These are phyloP conservation scores for Kuraishia floccosa DNA, from an alignment of 805 yeast genomes.

Conservation along the genomic window DNA sequence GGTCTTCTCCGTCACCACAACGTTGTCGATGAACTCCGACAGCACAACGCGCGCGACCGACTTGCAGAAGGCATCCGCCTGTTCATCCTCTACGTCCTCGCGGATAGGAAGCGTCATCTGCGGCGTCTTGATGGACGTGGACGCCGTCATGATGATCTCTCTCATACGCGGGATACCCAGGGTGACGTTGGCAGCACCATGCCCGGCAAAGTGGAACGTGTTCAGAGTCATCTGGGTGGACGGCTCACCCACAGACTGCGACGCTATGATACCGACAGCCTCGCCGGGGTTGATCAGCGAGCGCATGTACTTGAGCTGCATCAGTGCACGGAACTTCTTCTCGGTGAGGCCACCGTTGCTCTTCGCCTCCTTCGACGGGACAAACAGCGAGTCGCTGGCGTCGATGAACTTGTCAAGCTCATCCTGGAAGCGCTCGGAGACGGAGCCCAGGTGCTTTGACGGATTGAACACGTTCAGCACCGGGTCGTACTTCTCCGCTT, in stretches of 20 bases:
- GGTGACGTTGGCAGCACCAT: slow-evolving; percentile 99
- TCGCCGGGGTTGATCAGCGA: slow-evolving; percentile 95
- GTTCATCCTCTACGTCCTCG: slow-evolving; percentile 68
- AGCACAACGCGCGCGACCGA: slow-evolving; percentile 75
- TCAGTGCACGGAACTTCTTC: slow-evolving; percentile 86
- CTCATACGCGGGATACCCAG: slow-evolving; percentile 99
- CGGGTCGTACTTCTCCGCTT: slow-evolving; percentile 70
- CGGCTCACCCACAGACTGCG: slow-evolving; percentile 98
- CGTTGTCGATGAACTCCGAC: slow-evolving; percentile 81
- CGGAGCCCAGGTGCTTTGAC: slow-evolving; percentile 83
- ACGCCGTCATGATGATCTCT: slow-evolving; percentile 99
- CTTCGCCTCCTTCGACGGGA: slow-evolving; percentile 35
- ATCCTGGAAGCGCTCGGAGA: slow-evolving; percentile 79
- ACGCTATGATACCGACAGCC: slow-evolving; percentile 95
- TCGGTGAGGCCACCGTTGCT: slow-evolving; percentile 41
- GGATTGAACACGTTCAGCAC: slow-evolving; percentile 81
- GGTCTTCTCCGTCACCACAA: slow-evolving; percentile 80
- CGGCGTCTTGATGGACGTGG: slow-evolving; percentile 92
- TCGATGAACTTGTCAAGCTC: slow-evolving; percentile 64
- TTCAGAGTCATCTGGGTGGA: slow-evolving; percentile 97
- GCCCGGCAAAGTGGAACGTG: slow-evolving; percentile 99
- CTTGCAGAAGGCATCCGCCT: slow-evolving; percentile 90
- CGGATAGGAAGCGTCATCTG: slow-evolving; percentile 91
- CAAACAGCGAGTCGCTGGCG: slow-evolving; percentile 42
- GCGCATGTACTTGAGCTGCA: slow-evolving; percentile 98